Conservation (phyloP, 495 filamentous ascomycete species). For the Xylaria palmicola region DNA sequence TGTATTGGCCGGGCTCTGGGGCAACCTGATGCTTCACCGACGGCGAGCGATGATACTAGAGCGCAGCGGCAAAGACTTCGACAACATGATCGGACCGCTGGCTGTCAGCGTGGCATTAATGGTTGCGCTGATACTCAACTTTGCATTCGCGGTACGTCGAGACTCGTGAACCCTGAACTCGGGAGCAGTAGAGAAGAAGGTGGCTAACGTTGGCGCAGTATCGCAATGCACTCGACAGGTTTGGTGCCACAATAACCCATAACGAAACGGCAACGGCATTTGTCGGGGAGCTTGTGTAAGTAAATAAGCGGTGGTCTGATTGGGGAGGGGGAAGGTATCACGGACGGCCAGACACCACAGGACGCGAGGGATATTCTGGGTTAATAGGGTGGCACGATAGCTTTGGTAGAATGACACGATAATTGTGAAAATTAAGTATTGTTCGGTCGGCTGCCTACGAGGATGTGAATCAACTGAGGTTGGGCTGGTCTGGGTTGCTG, state of each 20-base stretch:
- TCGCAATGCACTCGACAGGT: conserved; percentile 27
- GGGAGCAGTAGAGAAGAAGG: not conserved
- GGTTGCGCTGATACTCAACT: conserved; percentile 80
- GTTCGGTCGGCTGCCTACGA: no score
- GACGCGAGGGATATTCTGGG: no score
- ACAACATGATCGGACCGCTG: conserved; percentile 79
- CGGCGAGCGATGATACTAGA: conserved; percentile 75
- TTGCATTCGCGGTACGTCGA: conserved; percentile 71
- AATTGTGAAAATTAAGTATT: no score
- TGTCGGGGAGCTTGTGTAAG: conserved; percentile 26
- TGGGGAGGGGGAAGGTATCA: not conserved
- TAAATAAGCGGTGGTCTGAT: not conserved
- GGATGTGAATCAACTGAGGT: not conserved
- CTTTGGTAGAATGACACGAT: no score
- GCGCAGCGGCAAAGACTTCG: conserved; percentile 88
- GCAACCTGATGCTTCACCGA: conserved; percentile 75
- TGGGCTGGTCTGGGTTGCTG: not conserved
- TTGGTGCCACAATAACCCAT: conserved; percentile 9
- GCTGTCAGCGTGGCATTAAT: conserved; percentile 79
- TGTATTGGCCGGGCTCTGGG: conserved; percentile 80
- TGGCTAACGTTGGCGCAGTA: conserved; percentile 27
- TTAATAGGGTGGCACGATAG: no score
- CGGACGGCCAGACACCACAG: not conserved
- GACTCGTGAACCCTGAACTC: not conserved
- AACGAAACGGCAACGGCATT: conserved; percentile 28